Percentiles rank a stretch among this genome's conserved stretches.
These are phyloP conservation scores for Cornus florida DNA, from an alignment of 148 eudicot species.

Conservation along the genomic window DNA sequence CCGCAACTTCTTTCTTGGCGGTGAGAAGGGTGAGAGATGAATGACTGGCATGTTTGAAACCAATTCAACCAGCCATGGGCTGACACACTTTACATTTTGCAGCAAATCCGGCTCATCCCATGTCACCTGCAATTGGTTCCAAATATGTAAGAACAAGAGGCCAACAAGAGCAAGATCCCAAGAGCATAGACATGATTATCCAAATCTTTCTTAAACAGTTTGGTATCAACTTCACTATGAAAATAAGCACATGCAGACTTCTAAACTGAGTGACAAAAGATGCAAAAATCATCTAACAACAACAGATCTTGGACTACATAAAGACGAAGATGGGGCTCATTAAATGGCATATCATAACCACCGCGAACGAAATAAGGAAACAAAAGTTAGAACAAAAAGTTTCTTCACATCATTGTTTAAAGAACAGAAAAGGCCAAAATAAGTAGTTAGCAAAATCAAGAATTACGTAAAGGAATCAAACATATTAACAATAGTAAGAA, in stretches of 20 bases:
- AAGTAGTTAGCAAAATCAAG: not conserved
- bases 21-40: constrained; percentile 49
- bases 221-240: not conserved
- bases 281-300: not conserved
- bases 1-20: constrained; percentile 50
- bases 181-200: not conserved
- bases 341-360: not conserved
- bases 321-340: not conserved
- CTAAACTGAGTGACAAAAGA: not conserved
- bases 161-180: not conserved
- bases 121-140: constrained; percentile 33
- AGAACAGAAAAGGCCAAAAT: not conserved
- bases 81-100: constrained; percentile 57
- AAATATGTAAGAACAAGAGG: not conserved
- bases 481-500: not conserved
- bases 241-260: not conserved
- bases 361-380: not conserved
- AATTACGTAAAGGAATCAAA: not conserved
- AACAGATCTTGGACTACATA: not conserved
- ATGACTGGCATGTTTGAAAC: constrained; percentile 53
- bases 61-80: constrained; percentile 62
- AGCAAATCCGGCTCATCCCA: constrained; percentile 62
- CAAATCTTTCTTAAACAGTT: not conserved
- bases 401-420: not conserved
- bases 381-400: not conserved